Evolutionary conservation across 768 basidiomycete genomes (phyloP).

Genomic region (Lactifluus echinatus): DNA sequence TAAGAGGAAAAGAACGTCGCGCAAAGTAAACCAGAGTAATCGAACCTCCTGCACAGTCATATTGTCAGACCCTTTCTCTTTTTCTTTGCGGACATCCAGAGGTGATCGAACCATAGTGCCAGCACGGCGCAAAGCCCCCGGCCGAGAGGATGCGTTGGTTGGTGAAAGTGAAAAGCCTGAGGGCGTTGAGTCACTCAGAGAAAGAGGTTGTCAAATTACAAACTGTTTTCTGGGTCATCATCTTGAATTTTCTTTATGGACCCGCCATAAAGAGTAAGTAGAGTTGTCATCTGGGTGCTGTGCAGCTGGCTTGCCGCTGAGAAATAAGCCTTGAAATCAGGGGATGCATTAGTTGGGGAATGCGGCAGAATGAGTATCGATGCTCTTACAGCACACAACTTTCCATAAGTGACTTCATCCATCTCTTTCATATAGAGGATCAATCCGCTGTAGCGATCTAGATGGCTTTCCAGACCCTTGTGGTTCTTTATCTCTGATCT

Average conservation of each 20-base stretch:
- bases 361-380: background rate
- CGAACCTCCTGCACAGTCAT: constrained; percentile 63
- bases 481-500: constrained; percentile 52
- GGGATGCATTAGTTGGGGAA: background rate
- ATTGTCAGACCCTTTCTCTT: constrained; percentile 47
- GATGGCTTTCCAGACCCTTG: constrained; percentile 65
- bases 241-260: constrained; percentile 68
- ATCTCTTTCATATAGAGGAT: constrained; percentile 94
- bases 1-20: background rate
- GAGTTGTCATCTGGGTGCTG: constrained; percentile 64
- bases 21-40: background rate
- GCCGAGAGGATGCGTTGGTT: constrained; percentile 36
- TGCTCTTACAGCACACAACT: constrained; percentile 73
- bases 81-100: constrained; percentile 48
- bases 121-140: constrained; percentile 64
- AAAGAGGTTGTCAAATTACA: background rate
- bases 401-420: constrained; percentile 83
- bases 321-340: constrained; percentile 68
- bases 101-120: constrained; percentile 80
- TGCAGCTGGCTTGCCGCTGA: constrained; percentile 79
- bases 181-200: background rate
- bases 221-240: constrained; percentile 47
- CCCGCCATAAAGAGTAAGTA: constrained; percentile 50
- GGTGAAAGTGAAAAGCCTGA: constrained; percentile 26
- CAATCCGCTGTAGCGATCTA: constrained; percentile 82